Evolutionary conservation across 768 basidiomycete genomes (phyloP).

Genomic region (Termitomyces sp.): DNA sequence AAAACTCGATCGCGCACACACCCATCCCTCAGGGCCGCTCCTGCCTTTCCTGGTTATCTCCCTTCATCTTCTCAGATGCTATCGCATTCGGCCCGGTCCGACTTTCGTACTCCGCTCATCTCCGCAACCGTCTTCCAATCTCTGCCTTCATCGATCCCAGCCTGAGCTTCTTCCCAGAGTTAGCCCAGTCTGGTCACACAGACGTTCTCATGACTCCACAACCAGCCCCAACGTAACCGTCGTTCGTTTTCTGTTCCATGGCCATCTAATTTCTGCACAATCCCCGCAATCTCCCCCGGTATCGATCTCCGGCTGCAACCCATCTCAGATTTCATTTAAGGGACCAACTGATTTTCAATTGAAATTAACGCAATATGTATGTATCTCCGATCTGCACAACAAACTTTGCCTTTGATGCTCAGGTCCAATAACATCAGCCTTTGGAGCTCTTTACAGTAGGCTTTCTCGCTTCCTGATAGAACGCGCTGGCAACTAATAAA

Average conservation of each 20-base stretch:
- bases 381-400: constrained; percentile 1
- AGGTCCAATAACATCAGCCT: neutral
- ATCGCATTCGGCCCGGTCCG: constrained; percentile 13
- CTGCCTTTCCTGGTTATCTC: constrained; percentile 12
- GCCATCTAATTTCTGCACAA: neutral
- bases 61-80: constrained; percentile 12
- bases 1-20: no score
- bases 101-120: constrained; percentile 7
- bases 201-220: constrained; percentile 6
- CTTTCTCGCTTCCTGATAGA: neutral
- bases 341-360: constrained; percentile 5
- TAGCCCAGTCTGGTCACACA: neutral
- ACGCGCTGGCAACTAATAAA: neutral
- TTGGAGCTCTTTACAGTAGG: neutral
- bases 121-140: constrained; percentile 9
- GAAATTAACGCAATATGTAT: constrained; percentile 3
- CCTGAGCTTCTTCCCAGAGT: constrained; percentile 4
- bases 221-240: neutral
- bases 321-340: constrained; percentile 11
- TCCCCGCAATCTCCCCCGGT: neutral
- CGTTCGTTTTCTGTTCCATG: neutral
- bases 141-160: constrained; percentile 2
- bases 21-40: neutral
- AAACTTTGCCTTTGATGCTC: constrained; percentile 7
- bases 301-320: constrained; percentile 1